Evolutionary conservation across 805 yeast species (phyloP).

Genomic region (Pichia exigua): DNA sequence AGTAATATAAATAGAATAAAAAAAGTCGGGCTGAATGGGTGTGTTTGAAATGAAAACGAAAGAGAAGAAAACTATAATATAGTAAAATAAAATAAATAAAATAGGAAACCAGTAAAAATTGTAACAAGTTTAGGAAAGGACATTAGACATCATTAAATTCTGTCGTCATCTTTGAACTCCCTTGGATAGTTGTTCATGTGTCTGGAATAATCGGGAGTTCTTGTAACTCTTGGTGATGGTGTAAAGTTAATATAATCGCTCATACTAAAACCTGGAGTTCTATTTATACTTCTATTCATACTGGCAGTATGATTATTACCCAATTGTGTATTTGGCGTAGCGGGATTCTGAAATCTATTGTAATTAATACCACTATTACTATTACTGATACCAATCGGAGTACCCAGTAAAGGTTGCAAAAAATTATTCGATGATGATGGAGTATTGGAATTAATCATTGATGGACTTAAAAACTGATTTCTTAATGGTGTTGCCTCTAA

Average conservation of each 20-base stretch:
- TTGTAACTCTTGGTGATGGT: slow-evolving; percentile 49
- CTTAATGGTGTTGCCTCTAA: slow-evolving; percentile 24
- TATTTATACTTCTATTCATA: slow-evolving; percentile 19
- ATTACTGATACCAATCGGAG: slow-evolving; percentile 11
- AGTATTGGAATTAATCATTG: not conserved
- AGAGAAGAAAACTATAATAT: too few relatives aligned
- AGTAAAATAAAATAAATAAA: not conserved
- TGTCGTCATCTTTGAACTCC: not conserved
- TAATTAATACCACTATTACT: not conserved
- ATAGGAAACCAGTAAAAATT: not conserved
- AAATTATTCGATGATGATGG: not conserved
- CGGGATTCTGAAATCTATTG: slow-evolving; percentile 26
- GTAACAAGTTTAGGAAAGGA: not conserved
- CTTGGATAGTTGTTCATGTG: slow-evolving; percentile 13
- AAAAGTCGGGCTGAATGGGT: not conserved
- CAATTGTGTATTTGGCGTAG: slow-evolving; percentile 18
- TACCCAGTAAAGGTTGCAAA: slow-evolving; percentile 11
- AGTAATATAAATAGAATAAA: not conserved
- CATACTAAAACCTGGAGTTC: slow-evolving; percentile 70
- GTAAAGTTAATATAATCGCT: slow-evolving; percentile 77
- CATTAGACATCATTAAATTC: not conserved
- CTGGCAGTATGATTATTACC: not conserved
- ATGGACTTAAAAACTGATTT: slow-evolving; percentile 4
- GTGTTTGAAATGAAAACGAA: not conserved
- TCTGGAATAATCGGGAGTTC: slow-evolving; percentile 31